Conservation (phyloP, 495 filamentous ascomycete genomes). For the Xylaria telfairii region DNA sequence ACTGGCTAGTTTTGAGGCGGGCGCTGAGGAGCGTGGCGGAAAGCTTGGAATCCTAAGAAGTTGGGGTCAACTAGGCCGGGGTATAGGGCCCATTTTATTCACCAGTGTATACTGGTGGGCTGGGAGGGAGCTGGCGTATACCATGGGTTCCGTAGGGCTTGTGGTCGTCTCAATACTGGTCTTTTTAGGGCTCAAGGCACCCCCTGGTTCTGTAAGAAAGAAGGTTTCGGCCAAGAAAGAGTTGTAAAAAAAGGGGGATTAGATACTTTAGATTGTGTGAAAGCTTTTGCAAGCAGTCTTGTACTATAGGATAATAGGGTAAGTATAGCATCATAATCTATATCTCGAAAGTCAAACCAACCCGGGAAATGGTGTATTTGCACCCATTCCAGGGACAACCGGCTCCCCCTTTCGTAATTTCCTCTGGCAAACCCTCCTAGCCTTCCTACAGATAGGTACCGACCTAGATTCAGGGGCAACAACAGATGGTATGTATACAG, state of each 20-base stretch:
- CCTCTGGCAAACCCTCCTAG: no score
- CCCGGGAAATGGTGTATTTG: neutral
- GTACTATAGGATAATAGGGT: neutral
- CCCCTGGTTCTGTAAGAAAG: conserved; percentile 44
- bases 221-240: conserved; percentile 45
- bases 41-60: conserved; percentile 86
- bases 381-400: neutral
- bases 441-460: no score
- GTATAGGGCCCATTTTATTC: conserved; percentile 85
- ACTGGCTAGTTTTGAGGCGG: conserved; percentile 86
- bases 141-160: conserved; percentile 80
- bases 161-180: conserved; percentile 71
- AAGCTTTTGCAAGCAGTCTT: neutral
- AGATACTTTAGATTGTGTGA: neutral
- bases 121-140: conserved; percentile 84
- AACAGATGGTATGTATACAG: neutral
- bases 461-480: no score
- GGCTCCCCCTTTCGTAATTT: no score
- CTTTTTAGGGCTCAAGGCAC: conserved; percentile 68
- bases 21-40: conserved; percentile 77
- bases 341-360: no score
- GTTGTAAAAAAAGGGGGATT: conserved; percentile 32
- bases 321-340: neutral
- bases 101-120: conserved; percentile 99
- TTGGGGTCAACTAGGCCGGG: conserved; percentile 83